Evolutionary conservation across 176 grass and related monocot genomes (phyloP).

Genomic region (Oryza coarctata): DNA sequence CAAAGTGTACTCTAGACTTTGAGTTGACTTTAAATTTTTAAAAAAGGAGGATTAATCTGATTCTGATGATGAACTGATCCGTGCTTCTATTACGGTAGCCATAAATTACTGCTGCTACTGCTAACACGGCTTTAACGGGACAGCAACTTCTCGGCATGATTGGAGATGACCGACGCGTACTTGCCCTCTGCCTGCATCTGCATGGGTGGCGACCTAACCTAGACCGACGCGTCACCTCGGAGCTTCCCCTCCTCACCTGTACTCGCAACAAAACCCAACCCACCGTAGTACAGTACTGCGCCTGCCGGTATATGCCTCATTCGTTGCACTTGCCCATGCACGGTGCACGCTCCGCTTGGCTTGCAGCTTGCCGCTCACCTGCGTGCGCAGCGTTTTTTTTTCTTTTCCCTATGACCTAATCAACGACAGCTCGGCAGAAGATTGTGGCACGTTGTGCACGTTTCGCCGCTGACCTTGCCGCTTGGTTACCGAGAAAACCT

Average conservation of each 20-base stretch:
- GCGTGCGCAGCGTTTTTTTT: background rate
- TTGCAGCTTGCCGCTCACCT: background rate
- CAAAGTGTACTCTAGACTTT: slow-evolving; percentile 2
- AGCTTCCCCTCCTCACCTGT: no score
- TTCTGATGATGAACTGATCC: background rate
- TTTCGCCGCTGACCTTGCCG: background rate
- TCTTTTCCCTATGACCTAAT: background rate
- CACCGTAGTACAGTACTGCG: background rate
- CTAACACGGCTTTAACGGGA: background rate
- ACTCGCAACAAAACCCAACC: background rate
- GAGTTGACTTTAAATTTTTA: slow-evolving; percentile 1
- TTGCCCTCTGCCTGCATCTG: background rate
- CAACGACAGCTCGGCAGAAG: background rate
- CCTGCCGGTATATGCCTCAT: background rate
- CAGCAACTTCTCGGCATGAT: background rate
- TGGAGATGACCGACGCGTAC: background rate
- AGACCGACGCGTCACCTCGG: background rate
- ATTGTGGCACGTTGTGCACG: background rate
- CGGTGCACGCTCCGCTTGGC: no score
- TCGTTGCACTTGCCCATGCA: background rate
- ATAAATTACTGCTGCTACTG: background rate
- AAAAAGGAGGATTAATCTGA: background rate
- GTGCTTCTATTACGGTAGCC: background rate
- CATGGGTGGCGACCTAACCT: slow-evolving; percentile 16
- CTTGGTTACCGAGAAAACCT: background rate